Evolutionary conservation across 768 basidiomycete genomes (phyloP).

Genomic region (Auriscalpium microsporum): DNA sequence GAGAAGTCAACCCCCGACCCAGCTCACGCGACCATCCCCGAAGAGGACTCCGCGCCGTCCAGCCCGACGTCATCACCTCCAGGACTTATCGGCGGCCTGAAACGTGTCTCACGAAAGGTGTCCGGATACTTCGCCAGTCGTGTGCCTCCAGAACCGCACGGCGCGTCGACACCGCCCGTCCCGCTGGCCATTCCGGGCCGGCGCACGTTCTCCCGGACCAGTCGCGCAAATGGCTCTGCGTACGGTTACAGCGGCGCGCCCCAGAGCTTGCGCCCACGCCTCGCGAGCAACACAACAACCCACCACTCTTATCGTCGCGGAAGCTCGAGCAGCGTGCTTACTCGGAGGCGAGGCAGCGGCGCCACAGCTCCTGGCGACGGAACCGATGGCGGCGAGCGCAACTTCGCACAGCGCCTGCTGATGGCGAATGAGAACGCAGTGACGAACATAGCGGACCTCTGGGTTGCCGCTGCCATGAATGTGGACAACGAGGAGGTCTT

Average conservation of each 20-base stretch:
- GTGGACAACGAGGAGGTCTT: conserved; percentile 85
- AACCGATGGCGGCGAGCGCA: conserved; percentile 47
- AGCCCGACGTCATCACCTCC: conserved; percentile 31
- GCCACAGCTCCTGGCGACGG: conserved; percentile 17
- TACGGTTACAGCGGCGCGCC: conserved; percentile 61
- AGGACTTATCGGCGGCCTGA: conserved; percentile 14
- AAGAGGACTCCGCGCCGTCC: conserved; percentile 46
- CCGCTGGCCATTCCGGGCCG: conserved; percentile 34
- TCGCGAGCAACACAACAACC: conserved; percentile 12
- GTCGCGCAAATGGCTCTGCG: conserved; percentile 64
- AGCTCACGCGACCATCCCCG: conserved; percentile 43
- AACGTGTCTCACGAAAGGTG: conserved; percentile 38
- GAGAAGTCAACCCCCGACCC: conserved; percentile 54
- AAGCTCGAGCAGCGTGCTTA: conserved; percentile 45
- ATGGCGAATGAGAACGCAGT: conserved; percentile 95
- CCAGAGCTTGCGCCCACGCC: conserved; percentile 16
- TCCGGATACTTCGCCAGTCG: conserved; percentile 53
- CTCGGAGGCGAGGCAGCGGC: conserved; percentile 44
- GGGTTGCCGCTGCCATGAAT: conserved; percentile 96
- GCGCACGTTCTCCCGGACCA: conserved; percentile 42
- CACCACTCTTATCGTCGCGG: conserved; percentile 33
- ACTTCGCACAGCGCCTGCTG: conserved; percentile 80
- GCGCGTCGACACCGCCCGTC: conserved; percentile 19
- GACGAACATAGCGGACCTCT: conserved; percentile 90
- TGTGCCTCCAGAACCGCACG: conserved; percentile 31